These are phyloP conservation scores for Suhomyces sp. DNA, from an alignment of 805 yeast species.

Conservation along the genomic window DNA sequence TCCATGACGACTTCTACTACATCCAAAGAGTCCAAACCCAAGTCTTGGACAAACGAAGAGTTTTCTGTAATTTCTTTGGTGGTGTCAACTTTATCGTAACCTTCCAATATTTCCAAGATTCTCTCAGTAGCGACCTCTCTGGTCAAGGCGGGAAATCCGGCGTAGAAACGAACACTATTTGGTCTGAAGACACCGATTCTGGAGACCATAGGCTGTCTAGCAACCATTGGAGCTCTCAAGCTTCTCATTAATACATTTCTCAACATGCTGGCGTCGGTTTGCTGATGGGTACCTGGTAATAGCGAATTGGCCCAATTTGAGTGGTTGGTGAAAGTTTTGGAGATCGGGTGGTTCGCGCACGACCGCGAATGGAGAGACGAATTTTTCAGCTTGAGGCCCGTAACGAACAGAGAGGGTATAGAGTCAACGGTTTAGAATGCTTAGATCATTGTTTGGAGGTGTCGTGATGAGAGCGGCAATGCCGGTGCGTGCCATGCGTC, in stretches of 20 bases:
- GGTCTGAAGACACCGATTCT: conserved; percentile 3
- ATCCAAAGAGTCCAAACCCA: conserved; percentile 47
- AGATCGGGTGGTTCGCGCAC: neutral
- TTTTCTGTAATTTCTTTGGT: conserved; percentile 36
- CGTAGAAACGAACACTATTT: conserved; percentile 37
- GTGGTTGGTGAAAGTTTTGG: conserved; percentile 1
- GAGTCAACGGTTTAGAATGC: conserved; percentile 9
- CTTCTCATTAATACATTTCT: conserved; percentile 28
- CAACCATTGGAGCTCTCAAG: conserved; percentile 20
- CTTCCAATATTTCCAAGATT: conserved; percentile 60
- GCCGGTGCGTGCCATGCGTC: neutral
- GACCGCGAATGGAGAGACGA: neutral
- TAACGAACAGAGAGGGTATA: neutral
- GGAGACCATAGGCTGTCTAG: conserved; percentile 14
- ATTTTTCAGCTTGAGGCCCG: neutral
- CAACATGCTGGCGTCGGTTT: conserved; percentile 22
- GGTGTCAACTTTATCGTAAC: conserved; percentile 53
- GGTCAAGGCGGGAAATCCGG: conserved; percentile 58
- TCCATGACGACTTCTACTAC: conserved; percentile 48
- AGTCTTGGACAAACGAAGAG: conserved; percentile 36
- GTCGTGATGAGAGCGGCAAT: neutral
- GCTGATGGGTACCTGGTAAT: neutral
- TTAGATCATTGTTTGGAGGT: conserved; percentile 16
- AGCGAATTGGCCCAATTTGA: neutral
- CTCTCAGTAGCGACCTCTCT: conserved; percentile 62